Evolutionary conservation across 208 protist species (phyloP), one percentile per base, ranked within the genome.

Genomic region (Acanthamoeba quina): DNA sequence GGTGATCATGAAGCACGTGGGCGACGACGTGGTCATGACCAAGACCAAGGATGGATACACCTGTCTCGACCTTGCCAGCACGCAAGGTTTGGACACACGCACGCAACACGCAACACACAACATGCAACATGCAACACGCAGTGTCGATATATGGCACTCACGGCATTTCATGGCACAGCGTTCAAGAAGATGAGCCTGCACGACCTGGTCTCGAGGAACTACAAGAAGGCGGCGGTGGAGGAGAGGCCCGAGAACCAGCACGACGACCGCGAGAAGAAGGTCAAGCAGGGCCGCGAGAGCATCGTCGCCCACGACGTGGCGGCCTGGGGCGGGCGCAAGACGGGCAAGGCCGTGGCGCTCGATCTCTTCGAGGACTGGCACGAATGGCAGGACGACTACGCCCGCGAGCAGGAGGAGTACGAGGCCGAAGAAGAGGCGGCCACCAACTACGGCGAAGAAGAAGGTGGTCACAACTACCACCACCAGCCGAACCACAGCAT

Each of bases 121-220:
- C 17, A 44, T 4, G 41, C 41, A 44, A 60, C 54, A 60, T 4
- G 5, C 54, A 60, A 7, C 54, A 60, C 41, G 10, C 44, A 49
- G 10, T 13, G 6, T 49, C 10, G 11, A 49, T 15, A 1, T 10
- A 13, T 49, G 44, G 9, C 44, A 49, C 44, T 49, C 24, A 64
- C 24, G 1, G 19, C 24, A 6, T 29, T 64, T 60, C 13, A 60
- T 24, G 19, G 0, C 4, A 24, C 37, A 26, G 72, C n/a, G 11
- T 52, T 26, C 49, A 86, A 86, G 49, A 86, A 86, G 78, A 21
- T 41, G 49, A 86, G 78, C 78, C 49, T 86, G n/a, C 49, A 86
- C 52, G 78, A 86, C 29, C 52, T 86, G 26, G 78, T 86, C 5
- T 64, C 78, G 47, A 62, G 31, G 78, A 58, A 19, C 78, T 62